Evolutionary conservation across 768 basidiomycete genomes (phyloP).

Genomic region (Rossbeevera mucosa): DNA sequence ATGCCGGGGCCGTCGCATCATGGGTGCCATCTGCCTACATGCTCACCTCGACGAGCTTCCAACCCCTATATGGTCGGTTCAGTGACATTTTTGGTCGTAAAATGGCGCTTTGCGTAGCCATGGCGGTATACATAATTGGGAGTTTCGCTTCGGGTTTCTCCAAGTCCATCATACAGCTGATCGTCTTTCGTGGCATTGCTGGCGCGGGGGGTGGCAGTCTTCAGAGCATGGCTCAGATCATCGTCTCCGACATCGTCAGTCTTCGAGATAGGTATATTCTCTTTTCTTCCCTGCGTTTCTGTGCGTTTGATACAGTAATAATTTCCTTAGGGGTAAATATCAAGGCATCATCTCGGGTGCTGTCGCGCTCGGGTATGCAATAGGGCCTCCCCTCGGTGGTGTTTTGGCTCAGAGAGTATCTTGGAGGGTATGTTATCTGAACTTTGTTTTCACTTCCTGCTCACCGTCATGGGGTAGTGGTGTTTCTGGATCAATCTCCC

Average conservation of each 20-base stretch:
- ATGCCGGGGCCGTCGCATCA: slow-evolving; percentile 41
- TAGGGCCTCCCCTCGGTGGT: slow-evolving; percentile 69
- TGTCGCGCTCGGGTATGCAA: slow-evolving; percentile 51
- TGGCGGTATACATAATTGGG: slow-evolving; percentile 62
- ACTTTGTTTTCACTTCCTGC: not conserved
- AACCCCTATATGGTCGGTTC: slow-evolving; percentile 54
- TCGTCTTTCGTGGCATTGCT: slow-evolving; percentile 63
- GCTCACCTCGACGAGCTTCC: slow-evolving; percentile 44
- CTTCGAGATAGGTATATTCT: slow-evolving; percentile 54
- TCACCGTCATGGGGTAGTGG: slow-evolving; percentile 41
- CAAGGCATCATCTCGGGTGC: slow-evolving; percentile 67
- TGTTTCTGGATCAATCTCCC: slow-evolving; percentile 74
- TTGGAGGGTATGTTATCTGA: slow-evolving; percentile 50
- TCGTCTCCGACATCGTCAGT: slow-evolving; percentile 68
- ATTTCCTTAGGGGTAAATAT: slow-evolving; percentile 57
- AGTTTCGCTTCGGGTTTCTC: slow-evolving; percentile 65
- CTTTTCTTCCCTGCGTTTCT: not conserved
- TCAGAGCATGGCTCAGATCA: slow-evolving; percentile 64
- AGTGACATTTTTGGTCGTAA: slow-evolving; percentile 70
- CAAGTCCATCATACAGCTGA: slow-evolving; percentile 59
- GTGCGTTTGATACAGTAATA: not conserved
- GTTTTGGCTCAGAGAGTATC: slow-evolving; percentile 54
- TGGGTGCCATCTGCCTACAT: slow-evolving; percentile 77
- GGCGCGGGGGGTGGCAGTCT: slow-evolving; percentile 72
- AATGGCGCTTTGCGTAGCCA: slow-evolving; percentile 49